Evolutionary conservation across 768 basidiomycete species (phyloP).

Genomic region (Tylopilus felleus): DNA sequence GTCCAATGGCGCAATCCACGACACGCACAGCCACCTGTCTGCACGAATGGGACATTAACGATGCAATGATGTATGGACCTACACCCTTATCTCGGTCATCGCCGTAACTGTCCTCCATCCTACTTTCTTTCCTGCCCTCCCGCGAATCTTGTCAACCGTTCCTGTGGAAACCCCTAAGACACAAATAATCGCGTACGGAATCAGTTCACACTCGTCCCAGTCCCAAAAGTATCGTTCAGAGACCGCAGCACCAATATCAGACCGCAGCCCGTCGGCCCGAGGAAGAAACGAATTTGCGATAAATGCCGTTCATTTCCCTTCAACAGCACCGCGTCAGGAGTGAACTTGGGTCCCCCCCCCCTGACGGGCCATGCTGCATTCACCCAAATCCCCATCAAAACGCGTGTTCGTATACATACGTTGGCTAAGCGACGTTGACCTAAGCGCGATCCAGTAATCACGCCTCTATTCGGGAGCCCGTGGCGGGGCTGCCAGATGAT

Average conservation of each 20-base stretch:
- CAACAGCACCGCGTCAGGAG: conserved; percentile 12
- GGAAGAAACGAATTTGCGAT: conserved; percentile 12
- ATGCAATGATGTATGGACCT: conserved; percentile 3
- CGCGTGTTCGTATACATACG: conserved; percentile 11
- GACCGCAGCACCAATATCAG: conserved; percentile 1
- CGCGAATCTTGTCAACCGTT: conserved; percentile 16
- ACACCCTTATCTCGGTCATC: conserved; percentile 22
- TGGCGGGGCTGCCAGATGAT: background rate
- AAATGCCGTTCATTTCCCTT: conserved; percentile 27
- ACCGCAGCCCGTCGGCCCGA: conserved; percentile 11
- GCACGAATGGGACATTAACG: background rate
- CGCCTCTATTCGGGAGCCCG: background rate
- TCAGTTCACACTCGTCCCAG: background rate
- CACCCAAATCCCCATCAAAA: conserved; percentile 19
- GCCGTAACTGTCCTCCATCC: background rate
- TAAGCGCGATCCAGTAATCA: background rate
- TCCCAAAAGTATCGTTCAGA: background rate
- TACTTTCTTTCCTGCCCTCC: conserved; percentile 5
- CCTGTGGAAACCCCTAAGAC: background rate
- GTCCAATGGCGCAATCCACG: conserved; percentile 10
- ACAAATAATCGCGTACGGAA: background rate
- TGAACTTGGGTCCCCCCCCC: conserved; percentile 4
- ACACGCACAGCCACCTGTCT: conserved; percentile 12
- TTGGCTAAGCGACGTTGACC: conserved; percentile 7
- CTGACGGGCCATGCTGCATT: conserved; percentile 21